Evolutionary conservation across 805 yeast genomes (phyloP).

Genomic region (Novakomyces olei): DNA sequence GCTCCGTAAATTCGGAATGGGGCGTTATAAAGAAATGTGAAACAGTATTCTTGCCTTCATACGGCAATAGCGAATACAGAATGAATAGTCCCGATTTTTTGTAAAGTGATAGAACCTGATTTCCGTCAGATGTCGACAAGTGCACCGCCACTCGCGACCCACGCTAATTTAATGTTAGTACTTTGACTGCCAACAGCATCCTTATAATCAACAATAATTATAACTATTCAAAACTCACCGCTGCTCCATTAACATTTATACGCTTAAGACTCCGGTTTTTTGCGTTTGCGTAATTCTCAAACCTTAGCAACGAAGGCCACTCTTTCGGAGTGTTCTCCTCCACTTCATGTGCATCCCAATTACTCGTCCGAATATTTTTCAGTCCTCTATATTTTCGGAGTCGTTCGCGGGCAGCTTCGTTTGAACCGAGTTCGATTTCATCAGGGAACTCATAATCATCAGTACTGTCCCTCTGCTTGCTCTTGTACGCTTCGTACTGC

Average conservation of each 20-base stretch:
- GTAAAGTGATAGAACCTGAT: no score
- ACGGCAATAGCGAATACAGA: conserved; percentile 52
- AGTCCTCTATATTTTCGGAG: conserved; percentile 68
- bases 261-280: conserved; percentile 47
- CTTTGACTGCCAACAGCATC: no score
- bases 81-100: no score
- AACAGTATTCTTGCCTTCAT: conserved; percentile 71
- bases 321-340: conserved; percentile 57
- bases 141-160: no score
- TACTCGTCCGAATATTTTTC: conserved; percentile 53
- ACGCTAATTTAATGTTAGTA: no score
- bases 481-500: conserved; percentile 44
- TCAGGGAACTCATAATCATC: conserved; percentile 79
- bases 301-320: conserved; percentile 53
- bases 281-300: conserved; percentile 57
- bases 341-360: conserved; percentile 71
- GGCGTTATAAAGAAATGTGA: conserved; percentile 62
- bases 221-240: no score
- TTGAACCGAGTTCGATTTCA: conserved; percentile 68
- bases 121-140: no score
- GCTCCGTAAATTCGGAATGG: conserved; percentile 76
- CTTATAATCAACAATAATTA: no score
- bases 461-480: conserved; percentile 35
- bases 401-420: conserved; percentile 51
- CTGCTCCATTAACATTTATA: no score